These are phyloP conservation scores for Teratosphaeria viscida DNA, from an alignment of 2,329 filamentous ascomycete species.

Conservation along the genomic window DNA sequence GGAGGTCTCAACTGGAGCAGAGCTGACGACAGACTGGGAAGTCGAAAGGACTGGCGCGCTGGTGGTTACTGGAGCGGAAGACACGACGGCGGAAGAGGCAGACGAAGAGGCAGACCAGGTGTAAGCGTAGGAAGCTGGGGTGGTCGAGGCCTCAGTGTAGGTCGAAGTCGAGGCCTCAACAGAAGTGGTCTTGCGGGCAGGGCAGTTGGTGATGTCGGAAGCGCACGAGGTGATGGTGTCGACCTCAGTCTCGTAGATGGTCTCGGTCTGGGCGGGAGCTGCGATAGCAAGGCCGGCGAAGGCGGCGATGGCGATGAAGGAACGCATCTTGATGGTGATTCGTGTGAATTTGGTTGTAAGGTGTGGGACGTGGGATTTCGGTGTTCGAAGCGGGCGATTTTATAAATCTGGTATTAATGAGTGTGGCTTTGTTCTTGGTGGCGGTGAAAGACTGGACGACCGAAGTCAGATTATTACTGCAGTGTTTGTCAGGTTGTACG, in stretches of 20 bases:
- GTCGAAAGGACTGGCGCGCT: not conserved
- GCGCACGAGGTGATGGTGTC: constrained; percentile 1
- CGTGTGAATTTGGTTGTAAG: not conserved
- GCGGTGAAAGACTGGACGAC: constrained; percentile 6
- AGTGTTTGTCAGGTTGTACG: not conserved
- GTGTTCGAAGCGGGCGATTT: not conserved
- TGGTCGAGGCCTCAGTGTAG: not conserved
- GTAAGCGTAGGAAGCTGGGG: not conserved
- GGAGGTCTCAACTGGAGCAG: not conserved
- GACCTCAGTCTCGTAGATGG: not conserved
- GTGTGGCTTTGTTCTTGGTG: not conserved
- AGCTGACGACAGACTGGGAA: not conserved
- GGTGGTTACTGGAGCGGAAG: not conserved
- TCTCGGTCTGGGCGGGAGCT: not conserved
- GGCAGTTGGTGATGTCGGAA: not conserved
- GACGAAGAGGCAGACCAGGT: not conserved
- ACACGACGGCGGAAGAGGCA: not conserved
- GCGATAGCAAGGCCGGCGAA: not conserved
- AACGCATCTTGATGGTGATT: constrained; percentile 3
- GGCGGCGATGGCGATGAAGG: not conserved
- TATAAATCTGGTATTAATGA: not conserved
- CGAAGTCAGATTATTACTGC: constrained; percentile 4
- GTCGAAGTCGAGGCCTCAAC: not conserved
- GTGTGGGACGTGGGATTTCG: not conserved
- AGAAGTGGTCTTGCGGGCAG: not conserved